Base-by-base conservation (phyloP, 1,139 yeast genomes). In the Lodderomyces theae region DNA sequence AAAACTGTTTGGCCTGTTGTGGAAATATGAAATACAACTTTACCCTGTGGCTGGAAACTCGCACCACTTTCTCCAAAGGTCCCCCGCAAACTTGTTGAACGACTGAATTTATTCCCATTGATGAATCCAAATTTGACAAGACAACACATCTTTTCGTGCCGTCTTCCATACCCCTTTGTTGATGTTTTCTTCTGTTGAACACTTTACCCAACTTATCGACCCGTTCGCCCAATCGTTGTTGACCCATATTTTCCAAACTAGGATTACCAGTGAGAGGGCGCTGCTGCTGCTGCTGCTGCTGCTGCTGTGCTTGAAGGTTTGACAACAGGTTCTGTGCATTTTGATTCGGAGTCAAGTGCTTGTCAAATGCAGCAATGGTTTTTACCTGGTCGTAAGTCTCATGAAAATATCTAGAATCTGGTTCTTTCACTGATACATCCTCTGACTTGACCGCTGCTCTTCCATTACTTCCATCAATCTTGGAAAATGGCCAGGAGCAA, bases 1-100 rank as follows among this genome's bases (percentile, higher is more conserved):
- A 70, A 57, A 87, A 87, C 3, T 61, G 62, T 8, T 54, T 52
- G 0, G 95, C 95, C 54, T 77, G 77, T 21, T 69, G 71, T 1
- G 76, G 68, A 25, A 61, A 70, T 25, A 78, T 55, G 53, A 82
- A 87, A 51, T 74, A 69, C 2, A 85, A 47, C 48, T 80, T 82
- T 13, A 82, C 41, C 10, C 47, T 48, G 12, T 49, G 47, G 37
- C 53, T 40, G 2, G 42, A 34, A 21, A 38, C 13, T 13, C 32
- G 28, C 2, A 58, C 63, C 2, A 83, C 56, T 46, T 70, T 72
- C 49, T 84, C 89, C 35, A 86, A 61, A 0, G 92, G 88, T 0
- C 96, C 96, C 0, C 95, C 95, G 51, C 74, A 66, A 0, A 85
- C 67, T 47, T 81, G 86, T 1, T 79, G 60, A 13, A 86, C 51